Conservation (phyloP, 2,329 filamentous ascomycete species). For the Exophiala dermatitidis region DNA sequence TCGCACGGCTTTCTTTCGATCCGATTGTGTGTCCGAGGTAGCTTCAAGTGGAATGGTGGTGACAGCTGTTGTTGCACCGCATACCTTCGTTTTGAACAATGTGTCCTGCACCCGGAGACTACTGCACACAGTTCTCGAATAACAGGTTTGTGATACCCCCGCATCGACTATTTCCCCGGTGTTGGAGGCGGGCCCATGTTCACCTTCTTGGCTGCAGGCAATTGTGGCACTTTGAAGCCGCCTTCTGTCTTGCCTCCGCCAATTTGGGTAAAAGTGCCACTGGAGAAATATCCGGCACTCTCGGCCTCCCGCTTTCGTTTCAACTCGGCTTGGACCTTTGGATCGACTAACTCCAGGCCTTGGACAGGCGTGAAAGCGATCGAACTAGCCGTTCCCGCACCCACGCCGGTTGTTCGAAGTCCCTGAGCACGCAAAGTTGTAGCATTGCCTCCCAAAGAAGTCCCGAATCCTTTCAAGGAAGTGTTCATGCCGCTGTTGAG, state of each 20-base stretch:
- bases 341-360: conserved; percentile 89
- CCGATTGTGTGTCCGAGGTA: too few relatives aligned
- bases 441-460: conserved; percentile 48
- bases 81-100: too few relatives aligned
- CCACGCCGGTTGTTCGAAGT: conserved; percentile 73
- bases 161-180: conserved; percentile 9
- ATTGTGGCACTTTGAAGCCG: conserved; percentile 74
- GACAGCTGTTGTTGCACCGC: too few relatives aligned
- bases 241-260: conserved; percentile 37
- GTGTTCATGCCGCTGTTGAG: conserved; percentile 59
- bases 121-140: too few relatives aligned
- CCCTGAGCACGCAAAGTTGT: conserved; percentile 70
- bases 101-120: too few relatives aligned
- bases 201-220: conserved; percentile 67
- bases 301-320: conserved; percentile 87
- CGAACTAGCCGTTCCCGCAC: conserved; percentile 72
- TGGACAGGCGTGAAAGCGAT: conserved; percentile 93
- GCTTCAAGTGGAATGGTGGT: too few relatives aligned
- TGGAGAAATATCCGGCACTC: conserved; percentile 93
- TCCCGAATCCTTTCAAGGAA: conserved; percentile 69
- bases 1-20: too few relatives aligned
- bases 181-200: conserved; percentile 46
- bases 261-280: conserved; percentile 91
- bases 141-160: too few relatives aligned
- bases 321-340: conserved; percentile 80